These are phyloP conservation scores for Cyberlindnera bimundalis DNA, from an alignment of 805 yeast species.

Conservation along the genomic window DNA sequence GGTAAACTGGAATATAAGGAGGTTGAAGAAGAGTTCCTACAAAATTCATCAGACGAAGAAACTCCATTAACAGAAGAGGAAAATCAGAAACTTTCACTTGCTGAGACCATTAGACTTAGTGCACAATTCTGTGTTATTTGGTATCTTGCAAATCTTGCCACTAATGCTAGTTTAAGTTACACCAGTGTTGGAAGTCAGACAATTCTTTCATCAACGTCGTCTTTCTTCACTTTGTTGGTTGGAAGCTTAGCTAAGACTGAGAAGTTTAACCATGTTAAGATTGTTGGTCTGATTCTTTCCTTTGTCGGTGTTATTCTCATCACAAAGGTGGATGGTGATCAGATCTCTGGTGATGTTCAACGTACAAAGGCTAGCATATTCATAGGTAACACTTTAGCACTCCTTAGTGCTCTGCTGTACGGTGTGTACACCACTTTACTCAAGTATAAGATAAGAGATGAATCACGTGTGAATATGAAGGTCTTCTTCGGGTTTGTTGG, in stretches of 20 bases:
- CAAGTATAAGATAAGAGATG: slow-evolving; percentile 69
- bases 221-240: slow-evolving; percentile 84
- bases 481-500: slow-evolving; percentile 96
- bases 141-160: slow-evolving; percentile 86
- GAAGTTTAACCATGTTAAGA: slow-evolving; percentile 56
- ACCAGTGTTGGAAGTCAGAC: slow-evolving; percentile 96
- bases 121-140: slow-evolving; percentile 82
- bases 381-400: slow-evolving; percentile 76
- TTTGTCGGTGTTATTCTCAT: slow-evolving; percentile 79
- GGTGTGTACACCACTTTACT: slow-evolving; percentile 87
- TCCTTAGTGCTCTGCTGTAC: slow-evolving; percentile 83
- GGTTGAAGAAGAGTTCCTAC: slow-evolving; percentile 21
- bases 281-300: slow-evolving; percentile 67
- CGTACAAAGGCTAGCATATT: slow-evolving; percentile 33
- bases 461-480: slow-evolving; percentile 75
- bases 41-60: slow-evolving; percentile 28
- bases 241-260: slow-evolving; percentile 77
- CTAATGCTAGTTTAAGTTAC: slow-evolving; percentile 81
- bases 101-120: slow-evolving; percentile 71
- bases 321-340: slow-evolving; percentile 55
- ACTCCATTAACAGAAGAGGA: slow-evolving; percentile 19
- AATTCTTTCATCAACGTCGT: slow-evolving; percentile 85
- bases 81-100: slow-evolving; percentile 34
- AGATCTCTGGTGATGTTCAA: slow-evolving; percentile 20
- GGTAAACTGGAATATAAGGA: slow-evolving; percentile 28